Base-by-base conservation (phyloP, 1,139 yeast species). In the Geotrichum carabidarum region DNA sequence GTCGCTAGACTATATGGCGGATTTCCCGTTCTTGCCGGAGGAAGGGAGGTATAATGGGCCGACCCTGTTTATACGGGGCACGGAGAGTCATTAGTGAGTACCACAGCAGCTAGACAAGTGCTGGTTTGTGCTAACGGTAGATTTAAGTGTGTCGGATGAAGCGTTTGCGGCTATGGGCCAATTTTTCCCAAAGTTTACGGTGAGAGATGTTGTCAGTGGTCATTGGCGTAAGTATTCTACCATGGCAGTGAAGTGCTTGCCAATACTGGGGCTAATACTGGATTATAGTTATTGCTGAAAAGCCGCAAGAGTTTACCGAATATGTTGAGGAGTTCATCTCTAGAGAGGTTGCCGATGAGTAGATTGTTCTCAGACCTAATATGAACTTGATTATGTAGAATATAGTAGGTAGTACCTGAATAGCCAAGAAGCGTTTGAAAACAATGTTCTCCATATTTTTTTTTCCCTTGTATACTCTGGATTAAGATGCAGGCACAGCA, bases 161-260 rank as follows among this genome's bases (percentile, higher is more conserved):
- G 81, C 80, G 32, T 70, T 90, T 37, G 84, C 88, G 0, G 82
- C 80, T 35, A 84, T 89, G 54, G 95, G 94, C 1, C 73, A 74
- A 56, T 86, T 80, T 64, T 93, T 90, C 72, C 97, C 98, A 0
- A 74, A 77, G 48, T 90, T 90, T 65, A 86, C 81, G 58, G 71
- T 87, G 11, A 75, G 79, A 50, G 96, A 87, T 63, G 74, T 93
- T 34, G 83, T 87, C 30, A 80, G 90, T 1, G 97, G 97, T 1
- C 99, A 93, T 70, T 93, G 97, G 96, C 80, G 63, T 59, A 64
- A 52, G 63, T 53, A 14, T 32, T 32, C 22, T 31, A 32, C 36
- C 8, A n/a, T 8, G 41, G 15, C 2, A 30, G 4, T 9, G 17
- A 2, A 12, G 9, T 1, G 34, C 17, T 12, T 15, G 14, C n/a